These are phyloP conservation scores for Theobroma cacao DNA, from an alignment of 345 rosid species.

Conservation along the genomic window DNA sequence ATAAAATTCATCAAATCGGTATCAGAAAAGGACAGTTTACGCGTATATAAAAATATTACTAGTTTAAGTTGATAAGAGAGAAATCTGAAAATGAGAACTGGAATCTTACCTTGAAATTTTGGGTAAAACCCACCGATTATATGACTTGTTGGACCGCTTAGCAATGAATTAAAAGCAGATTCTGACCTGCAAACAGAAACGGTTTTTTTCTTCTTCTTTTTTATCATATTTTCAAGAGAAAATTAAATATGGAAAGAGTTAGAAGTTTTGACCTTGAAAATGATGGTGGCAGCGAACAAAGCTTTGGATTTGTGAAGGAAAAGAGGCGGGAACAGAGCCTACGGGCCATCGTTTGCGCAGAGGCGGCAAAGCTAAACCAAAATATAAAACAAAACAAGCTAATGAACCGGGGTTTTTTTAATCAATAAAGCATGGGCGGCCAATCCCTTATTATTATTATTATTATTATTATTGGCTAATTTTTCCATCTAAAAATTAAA, in stretches of 20 bases:
- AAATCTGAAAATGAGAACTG: background rate
- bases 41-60: background rate
- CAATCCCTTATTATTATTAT: too few relatives aligned
- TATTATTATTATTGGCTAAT: too few relatives aligned
- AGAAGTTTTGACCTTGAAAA: background rate
- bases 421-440: background rate
- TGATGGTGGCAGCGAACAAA: background rate
- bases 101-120: background rate
- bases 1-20: background rate
- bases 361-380: background rate
- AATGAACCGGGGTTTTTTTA: too few relatives aligned
- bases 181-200: constrained; percentile 7
- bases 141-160: background rate
- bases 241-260: background rate
- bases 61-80: background rate
- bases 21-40: background rate
- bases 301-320: background rate
- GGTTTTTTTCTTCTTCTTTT: background rate
- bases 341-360: background rate
- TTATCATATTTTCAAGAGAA: background rate
- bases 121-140: background rate
- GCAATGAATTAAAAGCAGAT: background rate
- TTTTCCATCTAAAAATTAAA: too few relatives aligned
- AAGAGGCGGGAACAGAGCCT: constrained; percentile 1
- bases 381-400: background rate